A percentile compares a stretch with the other conserved stretches of the same genome.
These are phyloP conservation scores for Candida argentea DNA, from an alignment of 805 yeast genomes.

Conservation along the genomic window DNA sequence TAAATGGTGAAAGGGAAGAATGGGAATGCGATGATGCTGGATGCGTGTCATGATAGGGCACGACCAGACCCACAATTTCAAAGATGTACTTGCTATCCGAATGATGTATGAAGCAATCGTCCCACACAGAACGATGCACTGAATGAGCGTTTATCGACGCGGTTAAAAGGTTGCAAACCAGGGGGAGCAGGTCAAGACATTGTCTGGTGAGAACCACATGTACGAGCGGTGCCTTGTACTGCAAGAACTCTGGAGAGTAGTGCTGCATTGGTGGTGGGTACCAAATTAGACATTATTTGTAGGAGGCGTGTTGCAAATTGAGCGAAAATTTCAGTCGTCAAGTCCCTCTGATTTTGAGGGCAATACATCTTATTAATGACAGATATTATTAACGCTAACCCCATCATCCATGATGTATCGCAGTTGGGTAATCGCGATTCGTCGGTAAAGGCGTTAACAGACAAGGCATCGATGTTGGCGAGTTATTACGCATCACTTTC, in stretches of 20 bases:
- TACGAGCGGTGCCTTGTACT: constrained; percentile 28
- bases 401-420: constrained; percentile 67
- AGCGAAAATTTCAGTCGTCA: too few species aligned
- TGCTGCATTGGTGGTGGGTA: too few species aligned
- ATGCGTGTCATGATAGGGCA: constrained; percentile 1
- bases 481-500: too few species aligned
- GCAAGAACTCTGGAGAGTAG: constrained; percentile 16
- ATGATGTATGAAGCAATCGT: constrained; percentile 25
- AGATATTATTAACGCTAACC: constrained; percentile 87
- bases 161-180: constrained; percentile 1
- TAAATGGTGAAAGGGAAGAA: constrained; percentile 28
- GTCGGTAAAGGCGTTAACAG: too few species aligned
- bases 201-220: constrained; percentile 2
- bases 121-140: constrained; percentile 18
- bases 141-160: not conserved
- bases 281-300: too few species aligned
- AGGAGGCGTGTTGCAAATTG: too few species aligned
- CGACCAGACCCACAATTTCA: constrained; percentile 9
- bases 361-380: constrained; percentile 46
- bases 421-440: constrained; percentile 60
- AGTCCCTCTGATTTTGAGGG: not conserved
- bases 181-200: too few species aligned
- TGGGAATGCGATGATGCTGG: constrained; percentile 9
- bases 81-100: constrained; percentile 24
- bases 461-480: too few species aligned